phyloP scores from a whole-genome alignment of 2,329 filamentous ascomycete species.

The Neonectria neomacrospora region DNA sequence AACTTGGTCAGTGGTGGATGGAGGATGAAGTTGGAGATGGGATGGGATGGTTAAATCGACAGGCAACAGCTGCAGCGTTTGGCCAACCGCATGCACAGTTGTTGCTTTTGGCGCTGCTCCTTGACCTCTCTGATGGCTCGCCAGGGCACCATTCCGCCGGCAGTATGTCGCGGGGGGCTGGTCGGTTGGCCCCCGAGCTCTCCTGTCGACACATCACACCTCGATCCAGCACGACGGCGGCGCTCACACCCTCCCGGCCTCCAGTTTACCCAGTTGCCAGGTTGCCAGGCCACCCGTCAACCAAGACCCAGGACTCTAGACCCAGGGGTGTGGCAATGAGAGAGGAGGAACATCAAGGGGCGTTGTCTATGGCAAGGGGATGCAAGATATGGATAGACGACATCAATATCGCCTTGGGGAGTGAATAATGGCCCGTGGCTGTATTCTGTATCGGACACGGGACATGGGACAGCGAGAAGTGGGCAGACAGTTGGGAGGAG shows the following conservation, averaged over 20 bases:
- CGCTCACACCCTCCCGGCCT: constrained; percentile 22
- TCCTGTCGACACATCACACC: constrained; percentile 42
- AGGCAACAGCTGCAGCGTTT: constrained; percentile 33
- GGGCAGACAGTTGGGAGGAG: not conserved
- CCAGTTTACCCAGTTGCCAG: not conserved
- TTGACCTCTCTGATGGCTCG: constrained; percentile 31
- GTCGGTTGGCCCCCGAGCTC: constrained; percentile 14
- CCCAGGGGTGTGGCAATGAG: constrained; percentile 31
- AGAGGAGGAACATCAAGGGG: constrained; percentile 17
- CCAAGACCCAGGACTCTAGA: not conserved
- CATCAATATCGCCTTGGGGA: constrained; percentile 10
- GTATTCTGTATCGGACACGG: constrained; percentile 18
- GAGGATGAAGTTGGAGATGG: constrained; percentile 4
- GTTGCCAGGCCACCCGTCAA: constrained; percentile 1
- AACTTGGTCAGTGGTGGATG: constrained; percentile 5
- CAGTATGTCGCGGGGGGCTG: constrained; percentile 28
- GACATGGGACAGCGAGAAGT: constrained; percentile 12
- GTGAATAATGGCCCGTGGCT: constrained; percentile 1
- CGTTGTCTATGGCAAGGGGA: not conserved
- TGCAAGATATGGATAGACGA: constrained; percentile 9
- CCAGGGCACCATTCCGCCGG: constrained; percentile 29
- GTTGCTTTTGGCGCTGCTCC: constrained; percentile 32
- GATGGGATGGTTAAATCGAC: constrained; percentile 18
- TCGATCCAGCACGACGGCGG: constrained; percentile 38
- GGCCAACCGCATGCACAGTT: constrained; percentile 26